phyloP scores from a whole-genome alignment of 2,329 filamentous ascomycete species.

The Rutstroemia sydowiana region DNA sequence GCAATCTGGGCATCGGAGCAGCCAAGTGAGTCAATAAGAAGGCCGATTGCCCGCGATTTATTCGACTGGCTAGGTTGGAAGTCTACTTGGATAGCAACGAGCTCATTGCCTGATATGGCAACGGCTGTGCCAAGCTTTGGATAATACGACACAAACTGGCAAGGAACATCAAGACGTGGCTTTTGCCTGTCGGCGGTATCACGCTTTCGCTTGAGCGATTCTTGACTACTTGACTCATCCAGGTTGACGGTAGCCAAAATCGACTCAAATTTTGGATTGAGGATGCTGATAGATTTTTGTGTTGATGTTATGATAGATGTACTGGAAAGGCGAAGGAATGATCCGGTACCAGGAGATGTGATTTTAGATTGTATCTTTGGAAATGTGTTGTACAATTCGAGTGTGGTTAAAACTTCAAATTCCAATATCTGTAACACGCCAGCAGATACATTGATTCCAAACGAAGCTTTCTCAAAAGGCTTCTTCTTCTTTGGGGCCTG shows the following conservation, averaged over 20 bases:
- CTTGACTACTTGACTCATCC: slow-evolving; percentile 6
- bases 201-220: slow-evolving; percentile 20
- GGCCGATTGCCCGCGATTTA: slow-evolving; percentile 49
- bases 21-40: slow-evolving; percentile 68
- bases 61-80: slow-evolving; percentile 48
- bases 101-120: slow-evolving; percentile 52
- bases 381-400: slow-evolving; percentile 55
- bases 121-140: slow-evolving; percentile 59
- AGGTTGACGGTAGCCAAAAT: slow-evolving; percentile 37
- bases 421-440: slow-evolving; percentile 57
- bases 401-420: slow-evolving; percentile 48
- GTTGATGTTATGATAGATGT: slow-evolving; percentile 60
- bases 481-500: slow-evolving; percentile 6
- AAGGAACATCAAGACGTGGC: slow-evolving; percentile 5
- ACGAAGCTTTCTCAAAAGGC: slow-evolving; percentile 27
- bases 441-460: slow-evolving; percentile 54
- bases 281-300: slow-evolving; percentile 48
- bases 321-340: slow-evolving; percentile 60
- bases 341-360: slow-evolving; percentile 43
- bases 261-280: slow-evolving; percentile 61
- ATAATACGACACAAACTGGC: slow-evolving; percentile 50
- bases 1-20: slow-evolving; percentile 44
- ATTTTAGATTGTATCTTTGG: slow-evolving; percentile 53
- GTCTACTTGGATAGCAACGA: slow-evolving; percentile 65
- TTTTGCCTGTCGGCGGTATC: slow-evolving; percentile 17